Evolutionary conservation across 2,329 filamentous ascomycete species (phyloP), one percentile per base, ranked within the genome.

Genomic region (Fusarium sarcochroum): DNA sequence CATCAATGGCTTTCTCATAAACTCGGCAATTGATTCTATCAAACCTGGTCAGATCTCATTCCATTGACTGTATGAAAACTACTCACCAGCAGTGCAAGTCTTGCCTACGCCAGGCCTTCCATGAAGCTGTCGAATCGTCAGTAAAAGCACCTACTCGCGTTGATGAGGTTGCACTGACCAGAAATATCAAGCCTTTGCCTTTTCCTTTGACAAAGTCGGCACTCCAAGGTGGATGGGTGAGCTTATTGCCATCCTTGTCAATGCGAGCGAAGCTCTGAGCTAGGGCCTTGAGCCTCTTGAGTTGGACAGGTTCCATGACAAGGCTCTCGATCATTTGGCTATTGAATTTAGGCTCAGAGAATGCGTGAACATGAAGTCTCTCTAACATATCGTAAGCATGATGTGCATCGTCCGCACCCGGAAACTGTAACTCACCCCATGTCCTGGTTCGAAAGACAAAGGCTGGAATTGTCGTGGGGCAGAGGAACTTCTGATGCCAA

Each of bases 11-110:
- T 74, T 59, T 10, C 59, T 60, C n/a, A 76, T 76, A 23, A 73
- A 74, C 11, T 73, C 74, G 0, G 78, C 76, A 13, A 79, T 79
- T 25, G 75, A 79, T 52, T 80, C 77, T 79, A 40, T 10, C 13
- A 38, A 34, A 30, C 6, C 30, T 15, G 20, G 8, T 18, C 25
- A n/a, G 45, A 32, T 2, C 5, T 8, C 14, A 17, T 10, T 6
- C 7, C 13, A 14, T 23, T 17, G 6, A 25, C 20, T 17, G 20
- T 25, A 17, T 20, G 2, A 25, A 7, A 6, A 17, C 1, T 8
- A 8, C 20, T 41, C 61, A 76, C 76, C 78, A 30, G 73, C 73
- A 3, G 77, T 79, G 40, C 68, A 77, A 3, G 73, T 76, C 45
- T 76, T 76, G 2, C 73, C 73, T 2, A 75, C 70, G 1, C 70